Conservation (phyloP, 306 rosid species). For the Sindora glabra region DNA sequence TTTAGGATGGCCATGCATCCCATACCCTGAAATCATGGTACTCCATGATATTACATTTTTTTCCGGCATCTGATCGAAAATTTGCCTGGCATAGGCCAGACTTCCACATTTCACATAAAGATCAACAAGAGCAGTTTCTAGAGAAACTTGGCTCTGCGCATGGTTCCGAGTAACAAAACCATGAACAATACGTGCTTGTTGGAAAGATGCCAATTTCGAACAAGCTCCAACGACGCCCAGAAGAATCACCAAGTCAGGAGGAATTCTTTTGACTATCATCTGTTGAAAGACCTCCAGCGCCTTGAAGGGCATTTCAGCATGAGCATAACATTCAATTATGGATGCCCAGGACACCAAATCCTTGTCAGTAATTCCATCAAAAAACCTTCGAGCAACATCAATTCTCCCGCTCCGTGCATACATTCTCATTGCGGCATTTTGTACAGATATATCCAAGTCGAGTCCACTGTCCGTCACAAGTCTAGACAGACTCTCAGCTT, state of each 20-base stretch:
- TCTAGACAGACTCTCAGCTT: constrained; percentile 12
- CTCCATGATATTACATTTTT: constrained; percentile 38
- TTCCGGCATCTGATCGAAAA: constrained; percentile 26
- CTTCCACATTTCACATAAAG: constrained; percentile 41
- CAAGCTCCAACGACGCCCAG: constrained; percentile 24
- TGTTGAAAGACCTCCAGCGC: constrained; percentile 26
- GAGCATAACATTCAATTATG: constrained; percentile 34
- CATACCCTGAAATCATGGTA: constrained; percentile 40
- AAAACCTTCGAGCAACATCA: constrained; percentile 20
- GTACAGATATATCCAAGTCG: constrained; percentile 17
- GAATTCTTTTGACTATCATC: constrained; percentile 11
- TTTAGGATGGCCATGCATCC: constrained; percentile 30
- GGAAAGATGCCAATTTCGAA: constrained; percentile 30
- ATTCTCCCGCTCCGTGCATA: constrained; percentile 36
- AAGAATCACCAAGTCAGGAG: constrained; percentile 30
- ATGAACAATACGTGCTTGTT: constrained; percentile 29
- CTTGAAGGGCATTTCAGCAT: constrained; percentile 19
- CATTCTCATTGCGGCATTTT: constrained; percentile 35
- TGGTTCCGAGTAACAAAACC: constrained; percentile 15
- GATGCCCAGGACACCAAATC: constrained; percentile 45
- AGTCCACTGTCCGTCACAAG: constrained; percentile 5
- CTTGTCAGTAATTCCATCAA: constrained; percentile 25
- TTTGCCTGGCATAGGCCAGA: constrained; percentile 24
- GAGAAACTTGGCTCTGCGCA: constrained; percentile 3
- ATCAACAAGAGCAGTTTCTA: constrained; percentile 29